Conservation (phyloP, 2,329 filamentous ascomycete genomes). For the Cryphonectria parasitica region DNA sequence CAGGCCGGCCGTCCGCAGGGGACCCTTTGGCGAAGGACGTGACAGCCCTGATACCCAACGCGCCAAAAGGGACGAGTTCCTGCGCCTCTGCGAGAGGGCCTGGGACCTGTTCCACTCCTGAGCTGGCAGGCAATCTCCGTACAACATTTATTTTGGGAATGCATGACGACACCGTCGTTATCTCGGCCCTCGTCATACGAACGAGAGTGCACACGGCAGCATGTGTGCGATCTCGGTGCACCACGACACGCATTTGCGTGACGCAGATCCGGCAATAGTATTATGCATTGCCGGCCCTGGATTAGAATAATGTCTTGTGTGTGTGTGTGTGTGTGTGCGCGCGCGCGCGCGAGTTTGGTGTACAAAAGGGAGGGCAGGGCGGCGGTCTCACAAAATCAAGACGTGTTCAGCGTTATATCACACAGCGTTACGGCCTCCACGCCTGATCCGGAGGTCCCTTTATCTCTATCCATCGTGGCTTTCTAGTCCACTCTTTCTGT, state of each 20-base stretch:
- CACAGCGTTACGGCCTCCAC: not conserved
- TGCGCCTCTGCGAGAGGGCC: slow-evolving; percentile 81
- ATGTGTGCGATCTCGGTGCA: slow-evolving; percentile 16
- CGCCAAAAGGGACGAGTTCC: slow-evolving; percentile 91
- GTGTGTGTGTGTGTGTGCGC: slow-evolving; percentile 2
- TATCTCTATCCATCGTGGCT: slow-evolving; percentile 13
- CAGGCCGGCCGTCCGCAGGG: slow-evolving; percentile 62
- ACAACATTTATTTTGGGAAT: not conserved
- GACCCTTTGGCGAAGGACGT: slow-evolving; percentile 79
- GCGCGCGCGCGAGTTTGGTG: slow-evolving; percentile 4
- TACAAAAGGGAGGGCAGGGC: not conserved
- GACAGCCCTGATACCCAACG: slow-evolving; percentile 82
- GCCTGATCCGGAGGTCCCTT: not conserved
- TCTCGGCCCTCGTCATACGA: not conserved
- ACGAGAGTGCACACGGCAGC: slow-evolving; percentile 8
- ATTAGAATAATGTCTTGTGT: slow-evolving; percentile 26
- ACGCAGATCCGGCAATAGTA: slow-evolving; percentile 1
- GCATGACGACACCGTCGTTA: not conserved
- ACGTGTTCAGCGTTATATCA: slow-evolving; percentile 23
- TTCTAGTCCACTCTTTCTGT: slow-evolving; percentile 11
- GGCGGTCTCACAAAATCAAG: slow-evolving; percentile 19
- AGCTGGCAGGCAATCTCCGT: slow-evolving; percentile 32
- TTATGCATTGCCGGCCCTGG: slow-evolving; percentile 13
- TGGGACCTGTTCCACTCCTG: slow-evolving; percentile 98
- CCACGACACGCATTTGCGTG: slow-evolving; percentile 3